Conservation (phyloP, 2,329 filamentous ascomycete species). For the Cordyceps tenuipes region DNA sequence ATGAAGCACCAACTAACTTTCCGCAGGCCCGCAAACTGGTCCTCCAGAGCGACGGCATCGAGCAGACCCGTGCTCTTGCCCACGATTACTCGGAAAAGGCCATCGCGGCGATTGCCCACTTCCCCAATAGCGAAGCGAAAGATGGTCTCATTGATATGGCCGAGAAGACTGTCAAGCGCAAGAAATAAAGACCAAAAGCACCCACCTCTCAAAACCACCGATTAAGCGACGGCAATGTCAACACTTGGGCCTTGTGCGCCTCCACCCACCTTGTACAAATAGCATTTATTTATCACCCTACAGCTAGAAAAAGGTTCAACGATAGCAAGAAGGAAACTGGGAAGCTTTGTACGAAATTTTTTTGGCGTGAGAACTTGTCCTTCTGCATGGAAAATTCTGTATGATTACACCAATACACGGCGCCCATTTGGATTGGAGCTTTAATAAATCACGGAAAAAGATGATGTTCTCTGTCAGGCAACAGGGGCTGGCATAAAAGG, state of each 20-base stretch:
- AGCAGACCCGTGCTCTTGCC: slow-evolving; percentile 83
- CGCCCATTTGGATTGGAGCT: not conserved
- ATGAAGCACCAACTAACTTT: not conserved
- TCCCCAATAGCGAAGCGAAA: slow-evolving; percentile 94
- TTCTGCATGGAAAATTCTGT: not conserved
- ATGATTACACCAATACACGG: slow-evolving; percentile 6
- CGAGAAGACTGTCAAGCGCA: slow-evolving; percentile 77
- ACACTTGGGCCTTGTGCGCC: not conserved
- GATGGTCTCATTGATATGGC: slow-evolving; percentile 89
- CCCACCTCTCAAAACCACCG: slow-evolving; percentile 5
- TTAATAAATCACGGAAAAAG: not conserved
- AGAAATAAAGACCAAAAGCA: slow-evolving; percentile 52
- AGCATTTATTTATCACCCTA: slow-evolving; percentile 11
- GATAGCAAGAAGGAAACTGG: not conserved
- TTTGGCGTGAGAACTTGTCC: not conserved
- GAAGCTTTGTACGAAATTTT: not conserved
- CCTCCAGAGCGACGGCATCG: slow-evolving; percentile 72
- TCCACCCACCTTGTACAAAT: slow-evolving; percentile 12
- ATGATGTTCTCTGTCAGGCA: not conserved
- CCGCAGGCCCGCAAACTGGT: slow-evolving; percentile 78
- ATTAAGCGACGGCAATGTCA: not conserved
- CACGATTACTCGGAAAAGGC: slow-evolving; percentile 87
- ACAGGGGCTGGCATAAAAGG: not conserved
- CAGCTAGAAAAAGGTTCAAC: not conserved
- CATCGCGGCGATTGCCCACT: slow-evolving; percentile 70